Evolutionary conservation across 495 filamentous ascomycete species (phyloP), one percentile per base, ranked within the genome.

Genomic region (Penicillium subrubescens): DNA sequence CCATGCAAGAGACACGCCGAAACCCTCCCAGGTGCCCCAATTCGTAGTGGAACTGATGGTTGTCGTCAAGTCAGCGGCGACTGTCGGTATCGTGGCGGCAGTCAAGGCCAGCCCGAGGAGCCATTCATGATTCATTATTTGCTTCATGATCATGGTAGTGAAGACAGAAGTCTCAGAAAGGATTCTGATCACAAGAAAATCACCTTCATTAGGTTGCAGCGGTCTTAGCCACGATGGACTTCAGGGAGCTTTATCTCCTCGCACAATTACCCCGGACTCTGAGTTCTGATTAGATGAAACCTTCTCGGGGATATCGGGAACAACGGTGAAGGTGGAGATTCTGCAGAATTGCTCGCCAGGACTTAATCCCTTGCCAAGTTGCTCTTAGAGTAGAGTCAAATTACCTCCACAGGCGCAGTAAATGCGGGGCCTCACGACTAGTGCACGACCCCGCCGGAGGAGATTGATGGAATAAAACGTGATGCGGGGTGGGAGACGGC

Each of bases 1-100:
- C 64, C 64, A 66, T n/a, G 64, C 64, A 21, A 66, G 54, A 37
- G 64, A 66, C n/a, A 61, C 59, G 2, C 64, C 64, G 39, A 59
- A 66, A 10, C 64, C 64, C 39, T 58, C 51, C 64, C 64, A 66
- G 2, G 54, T 58, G 25, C 55, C 37, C 19, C 58, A 51, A 27
- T 62, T 57, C 11, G 48, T 46, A 14, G 50, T 50, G 14, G 59
- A 57, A 8, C 58, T 66, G 39, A 66, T 62, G 31, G 34, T 61
- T 33, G 59, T 59, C 27, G 59, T 34, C 35, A 61, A 52, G 34
- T 53, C 59, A 1, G 64, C 64, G 7, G 31, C 23, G 10, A 27
- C 31, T 6, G 33, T 41, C 5, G 33, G 54, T 12, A 57, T 21
- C 17, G 54, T 57, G 10, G 54, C 34, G 33, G 35, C 33, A 8